A percentile compares a stretch with the other conserved stretches of the same genome.
Evolutionary conservation across 164 flowering plant genomes (phyloP).

Genomic region (Vitis labrusca): DNA sequence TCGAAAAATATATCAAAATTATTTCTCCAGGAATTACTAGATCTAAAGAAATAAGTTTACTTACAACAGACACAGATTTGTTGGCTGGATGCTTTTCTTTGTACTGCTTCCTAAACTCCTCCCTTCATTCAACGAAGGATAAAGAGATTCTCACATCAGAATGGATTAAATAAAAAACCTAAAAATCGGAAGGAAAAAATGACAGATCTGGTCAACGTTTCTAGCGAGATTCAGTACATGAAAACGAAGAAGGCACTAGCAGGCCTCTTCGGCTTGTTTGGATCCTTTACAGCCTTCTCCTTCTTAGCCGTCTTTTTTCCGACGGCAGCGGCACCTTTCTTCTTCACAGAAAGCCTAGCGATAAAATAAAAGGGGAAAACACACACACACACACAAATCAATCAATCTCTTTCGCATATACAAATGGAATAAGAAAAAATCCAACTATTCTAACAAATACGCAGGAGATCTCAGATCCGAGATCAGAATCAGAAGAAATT

Average conservation of each 20-base stretch:
- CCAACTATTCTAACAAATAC: background rate
- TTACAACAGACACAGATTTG: slow-evolving; percentile 79
- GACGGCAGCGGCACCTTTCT: slow-evolving; percentile 28
- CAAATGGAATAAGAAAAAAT: background rate
- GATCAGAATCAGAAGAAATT: background rate
- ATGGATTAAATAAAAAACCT: background rate
- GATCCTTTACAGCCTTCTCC: slow-evolving; percentile 67
- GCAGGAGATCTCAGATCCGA: slow-evolving; percentile 10
- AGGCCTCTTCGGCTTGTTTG: slow-evolving; percentile 84
- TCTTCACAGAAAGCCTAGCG: slow-evolving; percentile 56
- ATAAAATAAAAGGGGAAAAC: background rate
- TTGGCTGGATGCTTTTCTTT: slow-evolving; percentile 75
- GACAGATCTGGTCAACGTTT: background rate
- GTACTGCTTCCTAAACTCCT: slow-evolving; percentile 67
- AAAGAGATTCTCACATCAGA: background rate
- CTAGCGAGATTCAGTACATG: slow-evolving; percentile 32
- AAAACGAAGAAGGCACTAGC: slow-evolving; percentile 68
- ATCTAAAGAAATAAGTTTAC: slow-evolving; percentile 16
- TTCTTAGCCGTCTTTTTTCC: slow-evolving; percentile 41
- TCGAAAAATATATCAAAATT: background rate
- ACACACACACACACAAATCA: background rate
- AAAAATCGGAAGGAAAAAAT: background rate
- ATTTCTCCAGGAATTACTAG: background rate
- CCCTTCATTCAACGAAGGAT: slow-evolving; percentile 41
- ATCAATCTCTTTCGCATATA: background rate